A percentile compares a stretch with the other conserved stretches of the same genome.
These are phyloP conservation scores for Grigorovia transvaalensis DNA, from an alignment of 805 yeast species.

Conservation along the genomic window DNA sequence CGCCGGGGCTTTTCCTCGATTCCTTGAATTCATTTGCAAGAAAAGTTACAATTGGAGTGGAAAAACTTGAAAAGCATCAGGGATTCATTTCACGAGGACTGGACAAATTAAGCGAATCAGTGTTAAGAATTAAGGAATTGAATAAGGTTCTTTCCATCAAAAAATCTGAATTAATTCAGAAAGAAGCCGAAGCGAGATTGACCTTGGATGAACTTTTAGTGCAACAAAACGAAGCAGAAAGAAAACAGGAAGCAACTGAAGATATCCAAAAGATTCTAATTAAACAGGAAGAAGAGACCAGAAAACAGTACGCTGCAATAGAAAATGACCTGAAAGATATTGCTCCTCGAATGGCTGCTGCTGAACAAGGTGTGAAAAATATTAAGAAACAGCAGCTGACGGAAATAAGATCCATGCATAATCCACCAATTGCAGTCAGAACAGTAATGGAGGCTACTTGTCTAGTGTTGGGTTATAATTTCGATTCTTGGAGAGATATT, in stretches of 20 bases:
- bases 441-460: slow-evolving; percentile 83
- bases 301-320: slow-evolving; percentile 43
- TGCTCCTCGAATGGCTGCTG: slow-evolving; percentile 77
- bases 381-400: slow-evolving; percentile 88
- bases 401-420: slow-evolving; percentile 77
- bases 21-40: slow-evolving; percentile 37
- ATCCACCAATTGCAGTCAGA: slow-evolving; percentile 84
- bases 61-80: slow-evolving; percentile 51
- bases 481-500: slow-evolving; percentile 68
- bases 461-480: slow-evolving; percentile 61
- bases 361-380: slow-evolving; percentile 81
- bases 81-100: slow-evolving; percentile 65
- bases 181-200: slow-evolving; percentile 57
- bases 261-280: slow-evolving; percentile 62
- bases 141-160: slow-evolving; percentile 45
- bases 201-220: slow-evolving; percentile 67
- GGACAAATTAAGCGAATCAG: slow-evolving; percentile 66
- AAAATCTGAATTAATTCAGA: slow-evolving; percentile 37
- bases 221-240: slow-evolving; percentile 87
- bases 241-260: slow-evolving; percentile 76
- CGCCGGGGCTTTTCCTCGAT: slow-evolving; percentile 50
- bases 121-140: slow-evolving; percentile 55
- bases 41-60: slow-evolving; percentile 35
- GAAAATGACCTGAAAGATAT: slow-evolving; percentile 58
- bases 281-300: slow-evolving; percentile 53